phyloP scores from a whole-genome alignment of 2,329 filamentous ascomycete genomes.

The Fusarium virguliforme region DNA sequence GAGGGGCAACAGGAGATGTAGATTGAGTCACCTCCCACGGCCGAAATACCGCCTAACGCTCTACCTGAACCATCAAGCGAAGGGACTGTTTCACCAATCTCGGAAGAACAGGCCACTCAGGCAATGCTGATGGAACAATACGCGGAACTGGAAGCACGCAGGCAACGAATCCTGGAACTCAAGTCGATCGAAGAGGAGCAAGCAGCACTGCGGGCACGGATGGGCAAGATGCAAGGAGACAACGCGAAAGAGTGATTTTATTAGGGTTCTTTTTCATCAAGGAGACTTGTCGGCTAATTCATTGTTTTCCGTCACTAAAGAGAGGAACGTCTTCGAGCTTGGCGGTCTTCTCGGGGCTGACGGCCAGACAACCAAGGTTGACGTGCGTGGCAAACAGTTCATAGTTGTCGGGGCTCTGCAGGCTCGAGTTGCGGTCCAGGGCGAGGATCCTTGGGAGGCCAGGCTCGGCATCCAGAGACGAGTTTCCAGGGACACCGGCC shows the following conservation, averaged over 20 bases:
- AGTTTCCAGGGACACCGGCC: neutral
- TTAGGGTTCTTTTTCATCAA: neutral
- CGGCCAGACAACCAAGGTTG: slow-evolving; percentile 5
- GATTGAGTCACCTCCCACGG: neutral
- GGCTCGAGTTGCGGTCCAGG: slow-evolving; percentile 5
- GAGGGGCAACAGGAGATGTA: neutral
- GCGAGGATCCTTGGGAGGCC: slow-evolving; percentile 3
- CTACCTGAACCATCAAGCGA: neutral
- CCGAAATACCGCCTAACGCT: neutral
- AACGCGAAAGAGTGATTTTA: neutral
- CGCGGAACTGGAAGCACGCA: neutral
- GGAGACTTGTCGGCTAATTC: neutral
- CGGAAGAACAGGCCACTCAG: neutral
- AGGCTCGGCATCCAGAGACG: slow-evolving; percentile 2
- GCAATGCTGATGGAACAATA: slow-evolving; percentile 1
- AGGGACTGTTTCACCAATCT: neutral
- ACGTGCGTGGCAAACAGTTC: slow-evolving; percentile 13
- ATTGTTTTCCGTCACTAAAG: neutral
- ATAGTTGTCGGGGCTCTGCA: slow-evolving; percentile 18
- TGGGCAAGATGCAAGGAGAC: neutral
- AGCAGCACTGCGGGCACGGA: neutral
- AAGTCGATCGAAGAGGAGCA: neutral
- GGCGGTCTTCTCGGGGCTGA: neutral
- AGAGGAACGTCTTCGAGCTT: neutral
- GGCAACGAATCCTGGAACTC: neutral